Evolutionary conservation across 169 alveolate species (phyloP).

Genomic region (Babesia caballi): DNA sequence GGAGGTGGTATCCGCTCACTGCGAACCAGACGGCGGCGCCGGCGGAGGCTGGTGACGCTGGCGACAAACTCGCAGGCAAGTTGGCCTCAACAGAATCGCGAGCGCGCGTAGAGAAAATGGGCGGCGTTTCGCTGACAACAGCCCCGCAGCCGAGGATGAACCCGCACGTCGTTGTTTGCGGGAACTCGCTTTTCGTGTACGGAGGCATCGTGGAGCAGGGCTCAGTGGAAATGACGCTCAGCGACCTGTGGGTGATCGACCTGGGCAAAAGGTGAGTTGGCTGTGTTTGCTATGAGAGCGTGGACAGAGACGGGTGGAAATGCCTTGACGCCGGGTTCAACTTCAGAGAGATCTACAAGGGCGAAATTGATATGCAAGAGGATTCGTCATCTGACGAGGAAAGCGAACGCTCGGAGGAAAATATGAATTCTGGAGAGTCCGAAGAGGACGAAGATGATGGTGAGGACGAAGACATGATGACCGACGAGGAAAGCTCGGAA

Average conservation of each 20-base stretch:
- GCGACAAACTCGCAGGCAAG: slow-evolving; percentile 5
- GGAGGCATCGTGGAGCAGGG: slow-evolving; percentile 54
- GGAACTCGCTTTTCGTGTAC: slow-evolving; percentile 53
- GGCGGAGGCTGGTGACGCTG: background rate
- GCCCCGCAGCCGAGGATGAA: slow-evolving; percentile 49
- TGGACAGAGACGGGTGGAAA: slow-evolving; percentile 54
- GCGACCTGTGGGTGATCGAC: slow-evolving; percentile 53
- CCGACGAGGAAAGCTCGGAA: background rate
- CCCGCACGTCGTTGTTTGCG: slow-evolving; percentile 36
- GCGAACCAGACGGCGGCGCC: slow-evolving; percentile 17
- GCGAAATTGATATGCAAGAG: slow-evolving; percentile 18
- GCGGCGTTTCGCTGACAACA: slow-evolving; percentile 20
- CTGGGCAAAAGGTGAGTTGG: slow-evolving; percentile 16
- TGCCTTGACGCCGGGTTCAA: slow-evolving; percentile 38
- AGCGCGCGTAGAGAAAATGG: slow-evolving; percentile 10
- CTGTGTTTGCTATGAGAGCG: background rate
- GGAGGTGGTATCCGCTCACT: slow-evolving; percentile 66
- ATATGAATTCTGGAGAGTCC: background rate
- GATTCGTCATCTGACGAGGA: slow-evolving; percentile 32
- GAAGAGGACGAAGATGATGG: slow-evolving; percentile 40
- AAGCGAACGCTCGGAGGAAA: background rate
- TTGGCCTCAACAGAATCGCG: background rate
- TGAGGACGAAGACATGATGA: slow-evolving; percentile 18
- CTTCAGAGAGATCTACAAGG: slow-evolving; percentile 43
- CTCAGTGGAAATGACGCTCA: slow-evolving; percentile 52